Conservation (phyloP, 345 rosid genomes). For the Arabis alpina region DNA sequence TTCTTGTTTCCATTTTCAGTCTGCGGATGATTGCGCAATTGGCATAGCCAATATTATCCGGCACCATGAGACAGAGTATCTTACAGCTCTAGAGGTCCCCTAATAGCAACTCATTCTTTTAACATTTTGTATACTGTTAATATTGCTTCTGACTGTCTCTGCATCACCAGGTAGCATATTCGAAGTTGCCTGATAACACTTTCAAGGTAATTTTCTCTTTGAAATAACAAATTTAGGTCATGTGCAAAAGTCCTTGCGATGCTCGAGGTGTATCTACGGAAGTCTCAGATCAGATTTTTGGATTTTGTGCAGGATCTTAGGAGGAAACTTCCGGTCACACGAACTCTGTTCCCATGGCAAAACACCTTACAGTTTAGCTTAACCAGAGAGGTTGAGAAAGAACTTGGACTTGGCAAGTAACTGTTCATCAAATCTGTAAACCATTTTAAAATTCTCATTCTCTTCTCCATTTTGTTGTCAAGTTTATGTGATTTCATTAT, state of each 20-base stretch:
- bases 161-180: conserved; percentile 79
- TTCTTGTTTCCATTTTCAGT: conserved; percentile 53
- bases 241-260: not conserved
- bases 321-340: conserved; percentile 95
- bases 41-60: conserved; percentile 70
- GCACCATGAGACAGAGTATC: conserved; percentile 90
- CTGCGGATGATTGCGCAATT: conserved; percentile 82
- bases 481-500: conserved; percentile 5
- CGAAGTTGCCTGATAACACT: conserved; percentile 89
- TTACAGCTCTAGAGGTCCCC: conserved; percentile 84
- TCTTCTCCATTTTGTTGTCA: not conserved
- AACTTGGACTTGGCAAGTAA: conserved; percentile 88
- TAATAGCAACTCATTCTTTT: conserved; percentile 14
- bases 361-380: conserved; percentile 86
- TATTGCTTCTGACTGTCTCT: not conserved
- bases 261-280: not conserved
- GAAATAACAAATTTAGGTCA: not conserved
- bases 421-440: conserved; percentile 16
- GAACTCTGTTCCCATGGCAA: conserved; percentile 96
- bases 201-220: conserved; percentile 66
- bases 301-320: conserved; percentile 73
- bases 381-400: conserved; percentile 88
- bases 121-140: conserved; percentile 5
- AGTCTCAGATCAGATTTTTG: not conserved
- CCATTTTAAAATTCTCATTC: not conserved